Evolutionary conservation across 177 flowering plant species (phyloP), one percentile per base, ranked within the genome.

Genomic region (Vitis hybrid): DNA sequence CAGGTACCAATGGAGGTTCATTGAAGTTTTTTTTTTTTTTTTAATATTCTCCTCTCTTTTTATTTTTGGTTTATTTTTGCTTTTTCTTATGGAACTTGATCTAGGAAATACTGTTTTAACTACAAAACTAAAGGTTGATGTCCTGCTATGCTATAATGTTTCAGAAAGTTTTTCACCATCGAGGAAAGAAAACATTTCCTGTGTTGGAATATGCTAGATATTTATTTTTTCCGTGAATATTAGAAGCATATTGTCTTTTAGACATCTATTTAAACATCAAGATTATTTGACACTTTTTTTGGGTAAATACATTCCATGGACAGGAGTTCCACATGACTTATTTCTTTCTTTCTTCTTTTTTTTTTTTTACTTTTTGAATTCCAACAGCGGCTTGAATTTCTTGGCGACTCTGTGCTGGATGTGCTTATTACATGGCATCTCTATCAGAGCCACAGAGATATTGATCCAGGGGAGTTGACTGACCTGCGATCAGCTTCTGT

Each of bases 401-500:
- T 95, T 21, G 98, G 99, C 5, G 98, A 95, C 68, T 79, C 98
- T 56, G 94, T 87, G 18, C 64, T 95, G 84, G 99, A 92, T 79
- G 60, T 95, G 70, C 91, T 95, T 51, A 87, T 92, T 19, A 95
- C 98, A 15, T 61, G 86, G 81, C 78, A 93, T 77, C 94, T 90
- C 68, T 95, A 81, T 73, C 80, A 90, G 68, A 86, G 18, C 51
- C 82, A 95, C 69, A 60, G 62, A 2, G 84, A 88, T 51, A 73
- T 91, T 78, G 97, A 91, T 79, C 97, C 91, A 15, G 99, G 99
- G 63, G 90, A 90, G 71, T 70, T 93, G 80, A 93, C 98, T 61
- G 98, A 91, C 80, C 72, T 95, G 77, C 94, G 99, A 12, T 84
- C 96, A 19, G 99, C 98, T 50, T 87, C 88, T 70, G 99, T 95